Evolutionary conservation across 208 protist genomes (phyloP).

Genomic region (Crithidia thermophila): DNA sequence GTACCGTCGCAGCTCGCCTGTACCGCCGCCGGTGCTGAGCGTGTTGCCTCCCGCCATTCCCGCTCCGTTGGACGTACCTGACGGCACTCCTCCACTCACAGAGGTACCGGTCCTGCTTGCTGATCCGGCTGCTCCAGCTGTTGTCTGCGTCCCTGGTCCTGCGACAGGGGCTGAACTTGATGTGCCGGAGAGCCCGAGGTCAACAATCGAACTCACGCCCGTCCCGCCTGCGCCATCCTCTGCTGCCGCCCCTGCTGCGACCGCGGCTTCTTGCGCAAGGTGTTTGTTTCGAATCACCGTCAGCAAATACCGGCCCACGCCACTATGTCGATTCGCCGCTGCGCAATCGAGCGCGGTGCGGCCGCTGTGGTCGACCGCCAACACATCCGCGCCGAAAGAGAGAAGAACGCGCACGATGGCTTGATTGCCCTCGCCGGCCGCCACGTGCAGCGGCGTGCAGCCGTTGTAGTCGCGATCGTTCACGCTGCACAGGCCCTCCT

Average conservation of each 20-base stretch:
- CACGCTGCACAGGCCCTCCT: conserved; percentile 62
- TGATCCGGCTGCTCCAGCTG: too few species aligned
- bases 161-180: too few species aligned
- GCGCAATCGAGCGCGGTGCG: conserved; percentile 86
- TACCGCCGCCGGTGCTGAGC: background rate
- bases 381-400: conserved; percentile 80
- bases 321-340: conserved; percentile 79
- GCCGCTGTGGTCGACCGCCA: conserved; percentile 71
- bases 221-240: background rate
- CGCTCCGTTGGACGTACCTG: too few species aligned
- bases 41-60: background rate
- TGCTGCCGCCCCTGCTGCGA: conserved; percentile 6
- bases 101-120: too few species aligned
- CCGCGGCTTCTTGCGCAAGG: background rate
- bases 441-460: conserved; percentile 86
- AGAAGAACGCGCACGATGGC: conserved; percentile 77
- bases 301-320: conserved; percentile 69
- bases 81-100: too few species aligned
- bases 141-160: too few species aligned
- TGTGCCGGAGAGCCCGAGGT: too few species aligned
- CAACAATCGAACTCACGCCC: background rate
- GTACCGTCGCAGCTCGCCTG: background rate
- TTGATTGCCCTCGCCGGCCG: conserved; percentile 78
- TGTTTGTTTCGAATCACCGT: conserved; percentile 48
- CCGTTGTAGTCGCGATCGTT: conserved; percentile 90